A percentile compares a stretch with the other conserved stretches of the same genome.
Evolutionary conservation across 1,284 basidiomycete species (phyloP).

Genomic region (Hymenochaete sp.): DNA sequence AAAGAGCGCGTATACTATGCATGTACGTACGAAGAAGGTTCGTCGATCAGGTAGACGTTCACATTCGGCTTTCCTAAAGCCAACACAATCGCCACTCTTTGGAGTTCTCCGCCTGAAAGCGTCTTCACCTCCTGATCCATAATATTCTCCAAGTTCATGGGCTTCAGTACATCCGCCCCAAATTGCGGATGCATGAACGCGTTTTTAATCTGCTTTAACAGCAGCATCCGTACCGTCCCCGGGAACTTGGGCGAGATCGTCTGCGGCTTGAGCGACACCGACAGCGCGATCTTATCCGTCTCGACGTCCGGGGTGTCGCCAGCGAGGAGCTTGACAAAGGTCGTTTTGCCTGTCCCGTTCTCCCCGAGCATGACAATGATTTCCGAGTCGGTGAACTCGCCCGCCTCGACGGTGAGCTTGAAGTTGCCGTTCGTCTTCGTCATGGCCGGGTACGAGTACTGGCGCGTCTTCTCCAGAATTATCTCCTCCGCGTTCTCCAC

Average conservation of each 20-base stretch:
- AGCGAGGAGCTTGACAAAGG: conserved; percentile 87
- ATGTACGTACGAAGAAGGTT: conserved; percentile 53
- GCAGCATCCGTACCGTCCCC: conserved; percentile 85
- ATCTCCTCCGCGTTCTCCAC: conserved; percentile 88
- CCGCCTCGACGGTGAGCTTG: conserved; percentile 84
- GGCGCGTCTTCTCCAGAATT: conserved; percentile 72
- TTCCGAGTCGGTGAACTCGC: conserved; percentile 91
- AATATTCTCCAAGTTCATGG: conserved; percentile 86
- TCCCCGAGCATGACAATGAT: conserved; percentile 97
- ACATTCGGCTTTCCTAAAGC: conserved; percentile 81
- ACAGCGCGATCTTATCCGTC: conserved; percentile 68
- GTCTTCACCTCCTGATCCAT: conserved; percentile 97
- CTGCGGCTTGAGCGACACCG: conserved; percentile 92
- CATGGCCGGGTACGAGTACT: conserved; percentile 89
- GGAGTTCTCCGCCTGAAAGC: conserved; percentile 91
- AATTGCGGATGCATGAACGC: conserved; percentile 97
- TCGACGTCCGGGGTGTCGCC: conserved; percentile 82
- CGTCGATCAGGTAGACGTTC: conserved; percentile 82
- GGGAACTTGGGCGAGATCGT: conserved; percentile 94
- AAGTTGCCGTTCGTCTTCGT: conserved; percentile 89
- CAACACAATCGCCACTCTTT: conserved; percentile 90
- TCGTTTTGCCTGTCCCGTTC: conserved; percentile 97
- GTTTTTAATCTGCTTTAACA: conserved; percentile 88
- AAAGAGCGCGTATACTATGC: background rate
- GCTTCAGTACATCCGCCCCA: conserved; percentile 93